A percentile compares a stretch with the other conserved stretches of the same genome.
Evolutionary conservation across 75 land plant genomes (phyloP).

Genomic region (Pinus taeda): DNA sequence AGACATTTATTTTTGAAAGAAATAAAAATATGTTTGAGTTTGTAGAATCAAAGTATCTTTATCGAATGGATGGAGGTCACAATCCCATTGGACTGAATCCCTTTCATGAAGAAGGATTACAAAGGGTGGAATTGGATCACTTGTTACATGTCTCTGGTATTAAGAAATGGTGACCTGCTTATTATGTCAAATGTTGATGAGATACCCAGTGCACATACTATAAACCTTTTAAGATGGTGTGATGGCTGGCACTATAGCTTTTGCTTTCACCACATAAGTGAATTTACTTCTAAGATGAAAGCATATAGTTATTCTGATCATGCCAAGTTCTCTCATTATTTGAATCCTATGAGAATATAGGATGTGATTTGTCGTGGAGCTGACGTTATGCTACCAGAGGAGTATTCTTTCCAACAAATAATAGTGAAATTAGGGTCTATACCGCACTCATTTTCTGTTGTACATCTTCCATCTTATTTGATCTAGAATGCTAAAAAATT

Average conservation of each 20-base stretch:
- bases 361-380: constrained; percentile 24
- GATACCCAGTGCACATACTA: constrained; percentile 38
- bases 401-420: constrained; percentile 70
- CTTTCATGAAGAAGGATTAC: constrained; percentile 67
- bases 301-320: constrained; percentile 33
- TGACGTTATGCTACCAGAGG: constrained; percentile 87
- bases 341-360: constrained; percentile 25
- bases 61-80: constrained; percentile 50
- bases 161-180: constrained; percentile 60
- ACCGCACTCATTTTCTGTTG: constrained; percentile 38
- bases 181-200: constrained; percentile 52
- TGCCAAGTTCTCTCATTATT: constrained; percentile 16
- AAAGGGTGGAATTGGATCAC: constrained; percentile 62
- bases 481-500: constrained; percentile 18
- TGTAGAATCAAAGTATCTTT: constrained; percentile 51
- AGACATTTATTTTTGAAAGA: constrained; percentile 53
- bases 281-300: constrained; percentile 22
- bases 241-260: constrained; percentile 62
- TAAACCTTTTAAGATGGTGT: constrained; percentile 29
- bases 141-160: constrained; percentile 68
- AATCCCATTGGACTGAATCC: constrained; percentile 58
- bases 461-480: constrained; percentile 25
- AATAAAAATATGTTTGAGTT: constrained; percentile 55
- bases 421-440: constrained; percentile 75
- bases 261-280: constrained; percentile 28